Evolutionary conservation across 148 eudicot species (phyloP).

Genomic region (Linanthus parryae): DNA sequence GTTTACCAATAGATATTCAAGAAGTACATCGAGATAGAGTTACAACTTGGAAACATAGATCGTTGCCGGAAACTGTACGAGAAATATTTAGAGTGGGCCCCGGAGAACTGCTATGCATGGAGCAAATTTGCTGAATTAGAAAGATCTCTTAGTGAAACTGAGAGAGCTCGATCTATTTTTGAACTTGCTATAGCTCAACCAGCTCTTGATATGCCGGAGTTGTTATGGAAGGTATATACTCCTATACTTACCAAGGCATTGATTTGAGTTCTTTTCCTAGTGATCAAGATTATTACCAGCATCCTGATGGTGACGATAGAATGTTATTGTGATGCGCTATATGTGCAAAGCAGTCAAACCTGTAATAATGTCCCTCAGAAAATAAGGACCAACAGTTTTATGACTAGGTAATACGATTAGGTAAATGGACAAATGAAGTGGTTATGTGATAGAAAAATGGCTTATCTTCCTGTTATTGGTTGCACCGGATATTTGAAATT

Average conservation of each 20-base stretch:
- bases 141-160: conserved; percentile 79
- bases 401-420: no score
- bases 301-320: no score
- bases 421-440: no score
- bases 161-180: conserved; percentile 78
- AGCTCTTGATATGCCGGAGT: conserved; percentile 88
- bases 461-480: no score
- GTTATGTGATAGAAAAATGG: no score
- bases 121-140: conserved; percentile 86
- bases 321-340: no score
- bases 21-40: conserved; percentile 89
- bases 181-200: conserved; percentile 97
- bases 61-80: conserved; percentile 84
- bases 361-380: no score
- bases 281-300: no score
- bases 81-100: conserved; percentile 92
- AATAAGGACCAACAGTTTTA: no score
- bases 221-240: conserved; percentile 77
- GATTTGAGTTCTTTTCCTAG: no score
- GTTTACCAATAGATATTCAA: conserved; percentile 71
- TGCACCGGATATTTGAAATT: no score
- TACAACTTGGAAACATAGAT: conserved; percentile 82
- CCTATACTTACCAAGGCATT: not conserved
- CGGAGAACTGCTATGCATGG: conserved; percentile 95
- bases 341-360: no score